phyloP scores from a whole-genome alignment of 1,139 yeast genomes.

The Pichia sp. region DNA sequence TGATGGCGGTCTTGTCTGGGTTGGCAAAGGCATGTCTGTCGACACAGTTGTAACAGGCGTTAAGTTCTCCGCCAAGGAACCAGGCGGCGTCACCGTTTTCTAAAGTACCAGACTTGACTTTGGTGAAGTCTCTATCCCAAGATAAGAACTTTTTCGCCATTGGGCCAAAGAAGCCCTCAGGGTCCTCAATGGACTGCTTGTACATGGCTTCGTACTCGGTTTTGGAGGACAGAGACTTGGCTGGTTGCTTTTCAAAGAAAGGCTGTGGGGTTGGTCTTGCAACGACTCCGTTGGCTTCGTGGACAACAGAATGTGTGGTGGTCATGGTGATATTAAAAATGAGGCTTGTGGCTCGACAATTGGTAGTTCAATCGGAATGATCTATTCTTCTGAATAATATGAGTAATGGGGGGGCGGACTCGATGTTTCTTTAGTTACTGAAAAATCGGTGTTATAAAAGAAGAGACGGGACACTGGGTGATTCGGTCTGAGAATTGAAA shows the following conservation, averaged over 20 bases:
- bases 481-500: not conserved
- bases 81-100: conserved; percentile 78
- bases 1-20: conserved; percentile 85
- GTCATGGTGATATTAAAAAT: not conserved
- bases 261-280: conserved; percentile 69
- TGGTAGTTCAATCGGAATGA: not conserved
- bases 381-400: not conserved
- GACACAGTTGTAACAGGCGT: conserved; percentile 93
- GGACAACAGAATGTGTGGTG: conserved; percentile 47
- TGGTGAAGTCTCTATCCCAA: conserved; percentile 82
- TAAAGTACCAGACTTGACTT: conserved; percentile 70
- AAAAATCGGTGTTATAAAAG: no score
- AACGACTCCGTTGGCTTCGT: conserved; percentile 70
- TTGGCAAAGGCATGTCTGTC: conserved; percentile 88
- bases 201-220: conserved; percentile 75
- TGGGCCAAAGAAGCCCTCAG: conserved; percentile 80
- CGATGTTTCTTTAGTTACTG: not conserved
- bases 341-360: no score
- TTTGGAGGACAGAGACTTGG: conserved; percentile 35
- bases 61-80: conserved; percentile 91
- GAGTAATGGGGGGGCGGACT: not conserved
- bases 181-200: conserved; percentile 71
- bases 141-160: conserved; percentile 71
- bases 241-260: conserved; percentile 71
- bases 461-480: not conserved